Percentiles rank a stretch among this genome's conserved stretches.
Conservation (phyloP, 257 asterid genomes). For the Thymus mandschuricus region DNA sequence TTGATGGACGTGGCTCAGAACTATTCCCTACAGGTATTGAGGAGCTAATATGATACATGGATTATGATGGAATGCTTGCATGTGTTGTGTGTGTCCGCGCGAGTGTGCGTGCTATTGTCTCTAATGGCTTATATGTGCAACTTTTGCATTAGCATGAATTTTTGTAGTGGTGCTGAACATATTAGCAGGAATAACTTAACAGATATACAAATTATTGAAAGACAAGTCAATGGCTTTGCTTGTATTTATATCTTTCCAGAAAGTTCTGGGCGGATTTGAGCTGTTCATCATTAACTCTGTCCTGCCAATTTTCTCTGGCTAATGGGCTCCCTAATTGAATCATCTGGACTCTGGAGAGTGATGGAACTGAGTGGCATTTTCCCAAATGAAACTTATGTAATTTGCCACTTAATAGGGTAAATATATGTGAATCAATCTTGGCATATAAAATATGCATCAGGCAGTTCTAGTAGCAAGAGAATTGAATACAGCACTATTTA, state of each 20-base stretch:
- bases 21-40: constrained; percentile 83
- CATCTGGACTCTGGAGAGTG: constrained; percentile 21
- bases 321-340: background rate
- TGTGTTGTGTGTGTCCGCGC: background rate
- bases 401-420: background rate
- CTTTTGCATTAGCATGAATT: constrained; percentile 4
- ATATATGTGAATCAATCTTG: background rate
- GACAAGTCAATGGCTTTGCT: constrained; percentile 2
- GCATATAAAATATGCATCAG: background rate
- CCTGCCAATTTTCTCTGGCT: constrained; percentile 13
- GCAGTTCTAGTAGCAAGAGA: background rate
- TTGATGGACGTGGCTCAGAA: constrained; percentile 90
- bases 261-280: constrained; percentile 1
- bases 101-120: constrained; percentile 1
- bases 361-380: constrained; percentile 3
- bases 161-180: constrained; percentile 1
- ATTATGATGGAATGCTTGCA: constrained; percentile 9
- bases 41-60: constrained; percentile 25
- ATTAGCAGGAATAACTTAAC: background rate
- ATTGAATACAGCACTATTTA: background rate
- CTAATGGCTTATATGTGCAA: constrained; percentile 6
- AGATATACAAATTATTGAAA: background rate
- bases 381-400: constrained; percentile 1
- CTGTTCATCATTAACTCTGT: background rate
- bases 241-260: background rate